Base-by-base conservation (phyloP, 768 basidiomycete genomes). In the Heimioporus sp. region DNA sequence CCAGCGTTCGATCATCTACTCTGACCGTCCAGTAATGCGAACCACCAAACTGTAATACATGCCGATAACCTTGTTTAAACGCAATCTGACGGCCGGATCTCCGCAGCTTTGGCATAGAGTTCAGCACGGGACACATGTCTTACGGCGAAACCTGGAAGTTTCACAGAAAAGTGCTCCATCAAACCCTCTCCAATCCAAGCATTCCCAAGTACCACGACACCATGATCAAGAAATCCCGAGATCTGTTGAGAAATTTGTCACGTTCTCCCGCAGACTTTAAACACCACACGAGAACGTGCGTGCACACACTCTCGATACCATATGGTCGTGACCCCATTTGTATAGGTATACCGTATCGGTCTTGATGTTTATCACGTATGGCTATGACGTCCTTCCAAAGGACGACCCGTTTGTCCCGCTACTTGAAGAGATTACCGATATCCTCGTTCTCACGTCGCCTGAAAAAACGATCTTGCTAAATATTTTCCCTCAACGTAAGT, bases 1-100 rank as follows among this genome's bases (percentile, higher is more conserved):
- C 11, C 65, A 65, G 32, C 63, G 65, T 24, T 65, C 65, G 9
- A 46, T 2, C 8, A 58, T 58, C 9, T 67, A 65, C 45, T 61
- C 63, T 11, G 60, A 49, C 19, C 55, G 63, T 15, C 54, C 57
- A 8, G 51, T 44, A 36, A 56, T 53, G 16, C 39, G 15, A 19
- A 56, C 54, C 0, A 41, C 40, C 3, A 4, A 42, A 17, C 54
- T 53, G 57, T 62, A 46, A 54, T 37, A 17, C 10, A 10, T n/a
- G 4, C 1, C n/a, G 11, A 5, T 15, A 9, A 16, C 17, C 13
- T 10, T 1, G n/a, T 35, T 5, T 44, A 13, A 7, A 21, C 9
- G 20, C 30, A 1, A 5, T 45, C 36, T 52, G 45, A 51, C 32
- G 35, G 34, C 45, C 19, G 6, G 11, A 32, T 44, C 3, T 15